Evolutionary conservation across 805 yeast genomes (phyloP), one percentile per base, ranked within the genome.

Genomic region (Cephaloascus fragrans): DNA sequence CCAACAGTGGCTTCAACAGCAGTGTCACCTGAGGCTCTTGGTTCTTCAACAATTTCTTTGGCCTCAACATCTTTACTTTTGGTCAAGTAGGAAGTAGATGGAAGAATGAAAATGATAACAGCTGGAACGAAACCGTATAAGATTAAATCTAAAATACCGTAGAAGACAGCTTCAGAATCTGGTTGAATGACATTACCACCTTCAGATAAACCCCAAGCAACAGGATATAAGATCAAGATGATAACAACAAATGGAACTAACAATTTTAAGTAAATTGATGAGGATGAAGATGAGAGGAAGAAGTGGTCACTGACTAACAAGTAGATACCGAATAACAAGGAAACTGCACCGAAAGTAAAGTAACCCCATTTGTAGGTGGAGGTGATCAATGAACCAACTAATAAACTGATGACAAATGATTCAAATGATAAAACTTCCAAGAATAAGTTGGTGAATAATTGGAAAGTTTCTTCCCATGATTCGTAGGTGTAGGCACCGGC

Each of bases 281-380:
- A 8, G 6, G 33, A 8, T 6, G 18, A 31, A 8, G 33, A 31
- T n/a, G n/a, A n/a, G n/a, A n/a, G n/a, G 18, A n/a, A 31, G 17
- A 8, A 31, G 18, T 31, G 33, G n/a, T 16, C 18, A n/a, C n/a
- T 31, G 6, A 31, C n/a, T 35, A 62, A 38, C 48, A 69, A 65
- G 35, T 45, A 52, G 37, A 69, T 53, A 16, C 64, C 64, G 39
- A 63, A 60, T 42, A 73, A 44, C 56, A 66, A 59, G 29, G 69
- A 66, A 42, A 56, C 56, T 32, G 63, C 62, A 23, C 73, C 77
- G 53, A 79, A 73, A 4, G 73, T 67, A 57, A 73, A 79, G 62
- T 74, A 78, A 53, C 85, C 86, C 83, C 83, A 79, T 55, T 75
- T 79, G 57, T 79, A 79, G 34, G 74, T 57, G 6, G 81, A 67